phyloP scores from a whole-genome alignment of 768 basidiomycete genomes.

The Cyclocybe aegerita region DNA sequence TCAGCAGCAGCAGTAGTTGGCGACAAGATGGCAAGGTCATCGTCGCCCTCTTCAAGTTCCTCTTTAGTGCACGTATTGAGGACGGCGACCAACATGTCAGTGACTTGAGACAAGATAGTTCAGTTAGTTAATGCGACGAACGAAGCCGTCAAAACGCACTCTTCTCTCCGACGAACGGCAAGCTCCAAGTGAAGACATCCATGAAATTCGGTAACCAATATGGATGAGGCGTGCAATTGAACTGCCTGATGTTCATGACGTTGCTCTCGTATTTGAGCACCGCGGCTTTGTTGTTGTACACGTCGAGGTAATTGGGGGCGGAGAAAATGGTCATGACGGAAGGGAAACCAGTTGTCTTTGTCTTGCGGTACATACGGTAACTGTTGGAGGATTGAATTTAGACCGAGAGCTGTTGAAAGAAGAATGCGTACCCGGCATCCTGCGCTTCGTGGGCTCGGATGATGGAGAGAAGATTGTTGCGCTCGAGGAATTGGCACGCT shows the following conservation, averaged over 20 bases:
- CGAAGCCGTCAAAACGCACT: conserved; percentile 49
- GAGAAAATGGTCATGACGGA: conserved; percentile 99
- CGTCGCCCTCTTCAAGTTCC: conserved; percentile 87
- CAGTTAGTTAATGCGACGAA: not conserved
- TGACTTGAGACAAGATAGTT: conserved; percentile 55
- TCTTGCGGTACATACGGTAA: conserved; percentile 99
- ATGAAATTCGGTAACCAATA: conserved; percentile 99
- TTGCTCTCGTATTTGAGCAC: conserved; percentile 99
- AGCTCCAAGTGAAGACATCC: conserved; percentile 99
- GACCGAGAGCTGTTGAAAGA: not conserved
- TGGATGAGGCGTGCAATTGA: conserved; percentile 93
- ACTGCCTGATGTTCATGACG: conserved; percentile 97
- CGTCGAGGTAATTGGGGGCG: conserved; percentile 96
- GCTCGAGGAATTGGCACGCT: conserved; percentile 94
- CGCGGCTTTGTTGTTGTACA: conserved; percentile 99
- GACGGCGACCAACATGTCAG: conserved; percentile 97
- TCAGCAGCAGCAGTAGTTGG: conserved; percentile 46
- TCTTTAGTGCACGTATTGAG: conserved; percentile 95
- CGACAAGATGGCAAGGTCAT: conserved; percentile 42
- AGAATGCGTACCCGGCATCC: conserved; percentile 80
- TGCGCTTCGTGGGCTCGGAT: conserved; percentile 99
- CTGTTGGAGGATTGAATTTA: conserved; percentile 33
- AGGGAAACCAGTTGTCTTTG: conserved; percentile 96
- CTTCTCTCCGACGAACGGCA: conserved; percentile 98
- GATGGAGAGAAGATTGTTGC: conserved; percentile 95